phyloP scores from a whole-genome alignment of 495 filamentous ascomycete species.

The Annulohypoxylon stygium region DNA sequence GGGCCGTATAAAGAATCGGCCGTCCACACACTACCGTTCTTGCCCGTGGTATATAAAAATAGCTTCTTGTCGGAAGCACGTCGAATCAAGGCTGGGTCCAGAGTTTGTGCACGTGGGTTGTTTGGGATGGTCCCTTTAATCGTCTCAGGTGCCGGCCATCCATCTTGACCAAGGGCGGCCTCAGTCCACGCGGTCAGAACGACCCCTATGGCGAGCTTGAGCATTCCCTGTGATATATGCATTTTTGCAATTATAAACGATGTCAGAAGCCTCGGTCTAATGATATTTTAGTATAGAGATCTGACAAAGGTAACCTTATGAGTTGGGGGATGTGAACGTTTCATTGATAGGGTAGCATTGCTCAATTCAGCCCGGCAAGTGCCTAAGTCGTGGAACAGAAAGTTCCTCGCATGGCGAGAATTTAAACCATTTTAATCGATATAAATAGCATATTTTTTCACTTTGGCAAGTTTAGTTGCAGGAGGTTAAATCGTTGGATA shows the following conservation, averaged over 20 bases:
- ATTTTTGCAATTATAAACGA: neutral
- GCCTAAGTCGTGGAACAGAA: neutral
- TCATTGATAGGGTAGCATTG: slow-evolving; percentile 18
- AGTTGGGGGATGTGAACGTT: slow-evolving; percentile 3
- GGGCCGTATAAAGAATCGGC: slow-evolving; percentile 59
- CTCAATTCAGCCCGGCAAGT: slow-evolving; percentile 9
- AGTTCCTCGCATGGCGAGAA: neutral
- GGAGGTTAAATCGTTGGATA: slow-evolving; percentile 4
- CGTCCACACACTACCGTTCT: slow-evolving; percentile 38
- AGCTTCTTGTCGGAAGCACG: slow-evolving; percentile 34
- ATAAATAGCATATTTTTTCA: slow-evolving; percentile 15
- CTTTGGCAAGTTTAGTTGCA: neutral
- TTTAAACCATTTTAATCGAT: slow-evolving; percentile 4
- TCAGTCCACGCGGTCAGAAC: neutral
- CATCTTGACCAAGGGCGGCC: slow-evolving; percentile 13
- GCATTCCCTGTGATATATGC: neutral
- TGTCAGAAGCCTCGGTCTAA: neutral
- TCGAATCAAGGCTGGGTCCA: slow-evolving; percentile 34
- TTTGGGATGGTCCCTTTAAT: slow-evolving; percentile 38
- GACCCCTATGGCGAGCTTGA: neutral
- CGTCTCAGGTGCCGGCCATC: slow-evolving; percentile 32
- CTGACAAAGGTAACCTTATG: neutral
- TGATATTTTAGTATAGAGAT: neutral
- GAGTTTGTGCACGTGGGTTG: slow-evolving; percentile 34
- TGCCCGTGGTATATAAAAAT: slow-evolving; percentile 31